Evolutionary conservation across 1,284 basidiomycete species (phyloP).

Genomic region (Ustilago cynodontis): DNA sequence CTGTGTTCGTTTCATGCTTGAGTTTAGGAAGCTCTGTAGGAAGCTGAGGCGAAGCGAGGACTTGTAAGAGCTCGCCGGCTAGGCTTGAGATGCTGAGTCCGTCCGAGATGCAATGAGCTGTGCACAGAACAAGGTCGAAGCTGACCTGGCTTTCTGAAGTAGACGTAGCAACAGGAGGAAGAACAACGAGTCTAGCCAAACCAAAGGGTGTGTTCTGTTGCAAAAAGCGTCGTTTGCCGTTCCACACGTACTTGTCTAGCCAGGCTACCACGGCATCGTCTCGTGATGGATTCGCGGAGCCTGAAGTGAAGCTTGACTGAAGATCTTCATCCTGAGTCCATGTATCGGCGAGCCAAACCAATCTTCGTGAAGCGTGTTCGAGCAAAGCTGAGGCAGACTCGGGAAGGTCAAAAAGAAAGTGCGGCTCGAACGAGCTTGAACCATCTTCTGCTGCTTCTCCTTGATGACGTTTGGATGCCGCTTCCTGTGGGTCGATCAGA

Average conservation of each 20-base stretch:
- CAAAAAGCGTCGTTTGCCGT: constrained; percentile 43
- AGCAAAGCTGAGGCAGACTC: constrained; percentile 23
- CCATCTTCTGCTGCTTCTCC: constrained; percentile 43
- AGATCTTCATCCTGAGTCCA: constrained; percentile 18
- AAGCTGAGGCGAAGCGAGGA: constrained; percentile 28
- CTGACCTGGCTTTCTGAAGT: background rate
- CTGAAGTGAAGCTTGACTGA: background rate
- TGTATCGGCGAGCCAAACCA: constrained; percentile 11
- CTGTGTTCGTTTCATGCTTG: background rate
- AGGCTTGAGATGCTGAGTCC: constrained; percentile 43
- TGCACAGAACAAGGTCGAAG: constrained; percentile 43
- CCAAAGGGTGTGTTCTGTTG: constrained; percentile 27
- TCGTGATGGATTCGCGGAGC: background rate
- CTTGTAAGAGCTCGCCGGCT: constrained; percentile 31
- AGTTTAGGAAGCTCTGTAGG: constrained; percentile 18
- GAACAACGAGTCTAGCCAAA: constrained; percentile 30
- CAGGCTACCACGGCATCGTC: constrained; percentile 22
- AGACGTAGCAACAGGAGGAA: constrained; percentile 18
- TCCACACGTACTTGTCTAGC: constrained; percentile 47
- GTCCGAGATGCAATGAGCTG: constrained; percentile 47
- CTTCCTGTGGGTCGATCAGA: constrained; percentile 25
- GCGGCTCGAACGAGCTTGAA: constrained; percentile 48
- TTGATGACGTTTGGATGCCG: constrained; percentile 21
- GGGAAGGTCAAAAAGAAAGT: constrained; percentile 40
- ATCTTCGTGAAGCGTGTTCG: constrained; percentile 20